Evolutionary conservation across 2,329 filamentous ascomycete species (phyloP).

Genomic region (Aspergillus terreus): DNA sequence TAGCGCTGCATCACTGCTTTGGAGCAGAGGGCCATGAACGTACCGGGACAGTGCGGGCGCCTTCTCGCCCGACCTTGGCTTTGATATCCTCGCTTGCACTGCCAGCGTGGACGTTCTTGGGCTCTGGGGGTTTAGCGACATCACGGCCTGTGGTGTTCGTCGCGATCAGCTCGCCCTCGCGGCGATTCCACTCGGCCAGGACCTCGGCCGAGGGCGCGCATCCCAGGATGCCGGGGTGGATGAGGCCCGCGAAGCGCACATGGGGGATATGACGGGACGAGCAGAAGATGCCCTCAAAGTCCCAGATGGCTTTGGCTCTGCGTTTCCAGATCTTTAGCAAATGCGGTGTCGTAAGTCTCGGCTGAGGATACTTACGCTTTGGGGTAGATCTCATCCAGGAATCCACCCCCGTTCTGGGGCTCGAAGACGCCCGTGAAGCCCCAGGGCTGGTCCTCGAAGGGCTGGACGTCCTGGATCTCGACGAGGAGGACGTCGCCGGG

Average conservation of each 20-base stretch:
- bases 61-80: constrained; percentile 68
- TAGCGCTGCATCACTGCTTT: not conserved
- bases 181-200: constrained; percentile 75
- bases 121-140: constrained; percentile 74
- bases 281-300: constrained; percentile 76
- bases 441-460: constrained; percentile 80
- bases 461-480: constrained; percentile 91
- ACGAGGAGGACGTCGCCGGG: constrained; percentile 82
- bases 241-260: constrained; percentile 82
- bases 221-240: constrained; percentile 87
- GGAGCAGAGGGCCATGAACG: not conserved
- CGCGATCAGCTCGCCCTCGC: constrained; percentile 75
- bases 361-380: constrained; percentile 56
- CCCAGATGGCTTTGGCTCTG: constrained; percentile 69
- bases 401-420: constrained; percentile 79
- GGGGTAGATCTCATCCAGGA: constrained; percentile 82
- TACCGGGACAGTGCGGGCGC: constrained; percentile 77
- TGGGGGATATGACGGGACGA: constrained; percentile 81
- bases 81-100: constrained; percentile 55
- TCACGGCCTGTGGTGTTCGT: constrained; percentile 62
- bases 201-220: constrained; percentile 79
- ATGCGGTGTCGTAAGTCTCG: not conserved
- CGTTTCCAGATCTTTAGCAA: not conserved
- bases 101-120: constrained; percentile 70
- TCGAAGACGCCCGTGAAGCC: constrained; percentile 84